Percentiles rank a stretch among this genome's conserved stretches.
These are phyloP conservation scores for Paspalum notatum DNA, from an alignment of 176 grass and related monocot genomes.

Conservation along the genomic window DNA sequence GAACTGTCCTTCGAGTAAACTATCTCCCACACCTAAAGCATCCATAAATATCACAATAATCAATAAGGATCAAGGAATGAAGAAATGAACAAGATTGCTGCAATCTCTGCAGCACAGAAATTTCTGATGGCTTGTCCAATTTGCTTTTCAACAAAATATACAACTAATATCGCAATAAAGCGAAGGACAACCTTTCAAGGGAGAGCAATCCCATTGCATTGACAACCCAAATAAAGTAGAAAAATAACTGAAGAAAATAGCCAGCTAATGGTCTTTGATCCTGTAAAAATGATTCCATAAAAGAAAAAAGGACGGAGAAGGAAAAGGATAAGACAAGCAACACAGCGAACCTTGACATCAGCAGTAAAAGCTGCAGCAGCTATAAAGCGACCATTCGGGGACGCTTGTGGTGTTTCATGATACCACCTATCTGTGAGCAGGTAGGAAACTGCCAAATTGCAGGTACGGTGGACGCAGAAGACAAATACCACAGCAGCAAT, in stretches of 20 bases:
- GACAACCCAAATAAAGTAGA: background rate
- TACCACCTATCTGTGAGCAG: too few species aligned
- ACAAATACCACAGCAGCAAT: too few species aligned
- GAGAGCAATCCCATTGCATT: background rate
- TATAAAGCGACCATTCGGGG: conserved; percentile 92
- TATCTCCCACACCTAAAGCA: conserved; percentile 91
- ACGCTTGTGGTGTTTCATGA: too few species aligned
- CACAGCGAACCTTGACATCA: conserved; percentile 81
- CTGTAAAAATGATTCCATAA: background rate
- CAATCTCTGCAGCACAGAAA: background rate
- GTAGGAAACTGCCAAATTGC: too few species aligned
- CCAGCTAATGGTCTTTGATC: background rate
- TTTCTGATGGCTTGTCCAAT: background rate
- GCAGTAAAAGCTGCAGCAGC: conserved; percentile 98
- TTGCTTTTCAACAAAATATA: background rate
- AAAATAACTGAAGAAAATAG: background rate
- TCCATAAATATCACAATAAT: conserved; percentile 33
- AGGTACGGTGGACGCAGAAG: too few species aligned
- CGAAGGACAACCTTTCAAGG: background rate
- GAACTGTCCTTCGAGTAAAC: conserved; percentile 91
- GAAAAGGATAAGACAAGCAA: background rate
- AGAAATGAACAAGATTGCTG: too few species aligned
- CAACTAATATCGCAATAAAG: conserved; percentile 6
- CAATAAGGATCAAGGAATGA: background rate
- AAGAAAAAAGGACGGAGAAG: background rate